Percentiles rank a stretch among this genome's conserved stretches.
phyloP scores from a whole-genome alignment of 2,329 filamentous ascomycete genomes.

The Fusarium phyllophilum region DNA sequence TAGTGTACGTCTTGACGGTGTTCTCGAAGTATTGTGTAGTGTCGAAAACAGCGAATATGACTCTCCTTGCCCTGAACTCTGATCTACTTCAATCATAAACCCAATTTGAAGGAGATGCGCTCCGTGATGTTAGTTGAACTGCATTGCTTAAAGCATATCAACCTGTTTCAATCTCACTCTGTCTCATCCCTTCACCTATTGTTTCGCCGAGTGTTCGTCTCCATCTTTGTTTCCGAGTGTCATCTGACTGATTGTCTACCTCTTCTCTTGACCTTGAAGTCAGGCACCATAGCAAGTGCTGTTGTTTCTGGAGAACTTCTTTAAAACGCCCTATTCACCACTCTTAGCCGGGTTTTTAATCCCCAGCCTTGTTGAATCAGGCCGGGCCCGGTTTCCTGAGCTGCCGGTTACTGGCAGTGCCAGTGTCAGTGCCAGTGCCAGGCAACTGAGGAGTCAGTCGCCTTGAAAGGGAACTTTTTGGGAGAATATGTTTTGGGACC shows the following conservation, averaged over 20 bases:
- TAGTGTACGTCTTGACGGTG: neutral
- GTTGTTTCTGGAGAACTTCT: neutral
- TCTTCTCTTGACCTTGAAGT: no score
- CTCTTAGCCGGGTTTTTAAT: neutral
- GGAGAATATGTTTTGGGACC: neutral
- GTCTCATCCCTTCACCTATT: neutral
- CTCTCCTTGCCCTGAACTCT: neutral
- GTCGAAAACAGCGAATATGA: neutral
- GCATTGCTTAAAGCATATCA: neutral
- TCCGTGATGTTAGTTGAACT: neutral
- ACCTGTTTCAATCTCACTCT: neutral
- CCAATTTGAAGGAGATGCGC: no score
- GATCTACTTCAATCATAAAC: neutral
- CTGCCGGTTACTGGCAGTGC: neutral
- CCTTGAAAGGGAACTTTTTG: neutral
- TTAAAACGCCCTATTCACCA: neutral
- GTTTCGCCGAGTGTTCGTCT: neutral
- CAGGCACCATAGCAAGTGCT: neutral
- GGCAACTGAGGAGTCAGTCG: neutral
- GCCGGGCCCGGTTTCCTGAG: neutral
- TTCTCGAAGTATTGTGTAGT: neutral
- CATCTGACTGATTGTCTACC: neutral
- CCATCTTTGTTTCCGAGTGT: neutral
- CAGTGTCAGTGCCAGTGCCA: slow-evolving; percentile 12
- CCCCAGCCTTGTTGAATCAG: neutral